These are phyloP conservation scores for Zangia roseola DNA, from an alignment of 768 basidiomycete species.

Conservation along the genomic window DNA sequence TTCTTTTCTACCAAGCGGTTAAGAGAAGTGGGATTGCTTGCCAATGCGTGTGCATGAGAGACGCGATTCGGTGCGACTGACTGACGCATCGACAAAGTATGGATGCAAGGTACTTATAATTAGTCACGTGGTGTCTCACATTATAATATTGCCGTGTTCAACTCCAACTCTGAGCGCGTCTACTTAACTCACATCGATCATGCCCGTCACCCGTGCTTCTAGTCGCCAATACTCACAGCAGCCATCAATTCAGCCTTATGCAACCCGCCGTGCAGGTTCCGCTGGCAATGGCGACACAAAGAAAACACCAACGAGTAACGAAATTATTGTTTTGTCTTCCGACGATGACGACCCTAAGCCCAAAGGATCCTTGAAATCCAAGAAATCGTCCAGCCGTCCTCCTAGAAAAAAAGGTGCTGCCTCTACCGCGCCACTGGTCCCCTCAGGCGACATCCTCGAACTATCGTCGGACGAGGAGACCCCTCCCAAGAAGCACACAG, in stretches of 20 bases:
- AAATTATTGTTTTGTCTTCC: slow-evolving; percentile 36
- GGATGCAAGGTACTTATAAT: neutral
- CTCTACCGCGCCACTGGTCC: slow-evolving; percentile 4
- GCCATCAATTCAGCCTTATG: neutral
- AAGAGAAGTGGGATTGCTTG: slow-evolving; percentile 46
- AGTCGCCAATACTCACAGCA: slow-evolving; percentile 16
- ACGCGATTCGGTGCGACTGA: slow-evolving; percentile 52
- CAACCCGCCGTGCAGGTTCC: slow-evolving; percentile 7
- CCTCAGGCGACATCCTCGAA: slow-evolving; percentile 46
- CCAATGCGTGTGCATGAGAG: slow-evolving; percentile 43
- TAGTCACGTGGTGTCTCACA: slow-evolving; percentile 12
- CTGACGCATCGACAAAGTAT: slow-evolving; percentile 59
- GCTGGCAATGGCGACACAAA: slow-evolving; percentile 9
- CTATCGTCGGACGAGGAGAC: slow-evolving; percentile 57
- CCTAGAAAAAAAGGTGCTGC: slow-evolving; percentile 23
- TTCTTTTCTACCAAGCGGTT: slow-evolving; percentile 73
- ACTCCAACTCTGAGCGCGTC: slow-evolving; percentile 1
- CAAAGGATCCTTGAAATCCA: slow-evolving; percentile 16
- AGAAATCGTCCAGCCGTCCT: slow-evolving; percentile 6
- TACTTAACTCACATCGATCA: slow-evolving; percentile 2
- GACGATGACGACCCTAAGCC: slow-evolving; percentile 28
- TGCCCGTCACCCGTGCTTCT: slow-evolving; percentile 32
- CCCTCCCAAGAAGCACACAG: slow-evolving; percentile 3
- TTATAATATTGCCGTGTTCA: slow-evolving; percentile 7
- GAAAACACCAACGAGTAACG: slow-evolving; percentile 20